Evolutionary conservation across 2,329 filamentous ascomycete species (phyloP), one percentile per base, ranked within the genome.

Genomic region (Pseudogymnoascus pannorum): DNA sequence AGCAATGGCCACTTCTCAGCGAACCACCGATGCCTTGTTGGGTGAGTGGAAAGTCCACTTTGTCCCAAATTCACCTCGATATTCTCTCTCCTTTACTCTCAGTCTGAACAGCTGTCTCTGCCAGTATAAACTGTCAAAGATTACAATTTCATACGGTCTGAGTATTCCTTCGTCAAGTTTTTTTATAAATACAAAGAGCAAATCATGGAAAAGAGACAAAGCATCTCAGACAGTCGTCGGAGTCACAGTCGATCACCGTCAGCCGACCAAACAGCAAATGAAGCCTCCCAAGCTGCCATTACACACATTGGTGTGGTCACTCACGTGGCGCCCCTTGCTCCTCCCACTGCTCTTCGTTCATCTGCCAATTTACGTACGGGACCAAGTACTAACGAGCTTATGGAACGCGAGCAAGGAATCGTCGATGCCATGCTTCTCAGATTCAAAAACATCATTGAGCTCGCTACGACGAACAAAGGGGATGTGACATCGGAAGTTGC

Each of bases 391-490:
- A 61, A 68, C 61, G 29, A 9, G 18, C 57, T 67, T 20, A 7
- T 68, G 81, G 79, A 81, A 61, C 75, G 77, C 33, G 74, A 81
- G 64, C 72, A 79, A 35, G 73, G 72, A 59, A 71, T 74, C 42
- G 73, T 81, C 16, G 79, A 79, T 48, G 72, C 73, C 33, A 73
- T 81, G 62, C 72, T 81, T 31, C 72, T 72, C 5, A 75, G 75
- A 59, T 80, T 78, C 65, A 72, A 74, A 61, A 75, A 76, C 61
- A 70, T 81, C 33, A 68, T 80, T 26, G 59, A 54, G 3, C 60
- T 73, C 4, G 67, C 68, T 42, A 59, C 66, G 1, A 58, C 63
- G 29, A 67, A 69, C 9, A 61, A 64, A n/a, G 65, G 66, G 35
- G 67, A 70, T 42, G 70, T 67, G 33, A 66, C 69, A 16, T 66